These are phyloP conservation scores for Hippophae rhamnoides DNA, from an alignment of 306 rosid species.

Conservation along the genomic window DNA sequence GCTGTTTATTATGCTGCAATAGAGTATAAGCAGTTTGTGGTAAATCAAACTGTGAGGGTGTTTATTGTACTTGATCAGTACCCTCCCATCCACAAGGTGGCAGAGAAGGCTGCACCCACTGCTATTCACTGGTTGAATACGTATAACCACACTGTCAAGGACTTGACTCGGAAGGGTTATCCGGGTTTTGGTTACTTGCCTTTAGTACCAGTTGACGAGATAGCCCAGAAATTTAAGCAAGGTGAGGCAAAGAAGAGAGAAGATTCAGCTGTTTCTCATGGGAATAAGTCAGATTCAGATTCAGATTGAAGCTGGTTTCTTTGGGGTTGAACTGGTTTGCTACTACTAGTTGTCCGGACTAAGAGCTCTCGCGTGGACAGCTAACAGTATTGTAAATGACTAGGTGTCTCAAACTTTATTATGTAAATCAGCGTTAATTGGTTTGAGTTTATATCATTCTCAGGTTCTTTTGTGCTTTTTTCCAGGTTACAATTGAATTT, in stretches of 20 bases:
- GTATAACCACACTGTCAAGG: constrained; percentile 46
- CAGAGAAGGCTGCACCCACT: constrained; percentile 40
- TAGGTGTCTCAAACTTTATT: background rate
- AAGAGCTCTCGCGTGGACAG: background rate
- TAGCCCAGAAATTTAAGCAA: constrained; percentile 39
- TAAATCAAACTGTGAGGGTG: constrained; percentile 35
- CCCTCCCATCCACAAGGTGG: constrained; percentile 41
- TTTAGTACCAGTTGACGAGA: constrained; percentile 49
- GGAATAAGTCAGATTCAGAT: constrained; percentile 27
- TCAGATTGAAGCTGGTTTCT: constrained; percentile 15
- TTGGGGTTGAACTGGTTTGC: background rate
- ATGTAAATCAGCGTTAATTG: background rate
- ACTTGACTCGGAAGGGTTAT: constrained; percentile 43
- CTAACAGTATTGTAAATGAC: constrained; percentile 11
- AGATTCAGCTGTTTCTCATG: constrained; percentile 10
- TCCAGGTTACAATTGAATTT: too few species aligned
- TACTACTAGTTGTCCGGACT: background rate
- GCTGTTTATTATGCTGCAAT: constrained; percentile 40
- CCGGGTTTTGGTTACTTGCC: constrained; percentile 46
- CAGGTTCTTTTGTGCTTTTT: too few species aligned
- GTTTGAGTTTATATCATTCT: background rate
- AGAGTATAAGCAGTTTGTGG: constrained; percentile 44
- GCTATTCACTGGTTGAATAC: constrained; percentile 39
- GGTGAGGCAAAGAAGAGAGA: constrained; percentile 23
- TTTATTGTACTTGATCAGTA: constrained; percentile 40